Percentiles rank a stretch among this genome's conserved stretches.
These are phyloP conservation scores for Arabidopsis suecica DNA, from an alignment of 345 rosid genomes.

Conservation along the genomic window DNA sequence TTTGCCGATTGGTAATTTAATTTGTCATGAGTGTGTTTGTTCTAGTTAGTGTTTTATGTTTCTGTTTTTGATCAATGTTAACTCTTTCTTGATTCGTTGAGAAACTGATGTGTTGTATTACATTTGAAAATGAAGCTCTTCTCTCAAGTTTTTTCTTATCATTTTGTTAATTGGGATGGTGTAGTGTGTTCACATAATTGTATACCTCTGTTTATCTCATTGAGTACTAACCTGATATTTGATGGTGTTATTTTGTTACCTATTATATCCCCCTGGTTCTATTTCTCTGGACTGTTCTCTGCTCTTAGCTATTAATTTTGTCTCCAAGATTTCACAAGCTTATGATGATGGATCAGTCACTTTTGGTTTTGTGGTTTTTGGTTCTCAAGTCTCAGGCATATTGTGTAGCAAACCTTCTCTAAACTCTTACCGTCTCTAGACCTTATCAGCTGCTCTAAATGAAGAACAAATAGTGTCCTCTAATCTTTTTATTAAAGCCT, in stretches of 20 bases:
- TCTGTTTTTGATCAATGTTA: constrained; percentile 18
- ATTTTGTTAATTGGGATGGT: neutral
- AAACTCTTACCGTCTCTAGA: too few species aligned
- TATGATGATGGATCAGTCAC: neutral
- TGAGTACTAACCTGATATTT: neutral
- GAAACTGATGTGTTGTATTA: constrained; percentile 33
- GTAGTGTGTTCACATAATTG: neutral
- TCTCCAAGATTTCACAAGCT: neutral
- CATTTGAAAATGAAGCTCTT: constrained; percentile 16
- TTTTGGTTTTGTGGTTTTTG: constrained; percentile 4
- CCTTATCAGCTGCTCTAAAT: too few species aligned
- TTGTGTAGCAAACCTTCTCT: neutral
- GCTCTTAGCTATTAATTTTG: constrained; percentile 15
- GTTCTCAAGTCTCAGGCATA: constrained; percentile 14
- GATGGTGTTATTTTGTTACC: too few species aligned
- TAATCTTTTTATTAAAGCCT: neutral
- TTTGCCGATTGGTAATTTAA: constrained; percentile 9
- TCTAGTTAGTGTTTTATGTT: constrained; percentile 4
- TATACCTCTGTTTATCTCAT: neutral
- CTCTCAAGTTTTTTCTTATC: neutral
- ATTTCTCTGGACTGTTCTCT: neutral
- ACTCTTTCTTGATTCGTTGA: constrained; percentile 4
- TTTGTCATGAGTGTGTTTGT: constrained; percentile 30
- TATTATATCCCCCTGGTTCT: neutral
- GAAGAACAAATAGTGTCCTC: neutral